Evolutionary conservation across 2,329 filamentous ascomycete species (phyloP), one percentile per base, ranked within the genome.

Genomic region (Camptophora hylomeconis): DNA sequence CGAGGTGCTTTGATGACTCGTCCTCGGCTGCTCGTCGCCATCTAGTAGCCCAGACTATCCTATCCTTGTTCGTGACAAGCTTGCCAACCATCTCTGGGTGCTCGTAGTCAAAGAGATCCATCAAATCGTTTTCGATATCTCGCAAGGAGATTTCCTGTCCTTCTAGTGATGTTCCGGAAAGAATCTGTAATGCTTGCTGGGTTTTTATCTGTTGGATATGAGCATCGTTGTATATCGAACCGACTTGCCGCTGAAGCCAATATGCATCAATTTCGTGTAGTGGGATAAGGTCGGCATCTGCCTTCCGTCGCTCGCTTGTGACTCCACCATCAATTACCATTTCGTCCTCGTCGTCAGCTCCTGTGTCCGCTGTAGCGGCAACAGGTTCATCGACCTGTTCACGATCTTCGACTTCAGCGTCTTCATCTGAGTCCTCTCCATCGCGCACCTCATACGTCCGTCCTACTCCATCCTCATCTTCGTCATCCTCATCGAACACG

Each of bases 71-170:
- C 43, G 78, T 73, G 32, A 95, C 84, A 10, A 98, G 68, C 53
- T 83, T 87, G 40, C 82, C 77, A 15, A 95, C 89, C 31, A 94
- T 67, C 40, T 94, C 84, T 37, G 92, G 83, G 48, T 94, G 80
- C 46, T 95, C 87, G 47, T 92, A 98, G 47, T 98, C 89, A 45
- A 98, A 95, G 0, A 98, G 69, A 46, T 94, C 89, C 80, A 95
- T 95, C 33, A 98, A 65, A 39, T 98, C 89, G 53, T 98, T 98
- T 49, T 98, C 89, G 32, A 95, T 86, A 48, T 98, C 87, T 46
- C 87, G 76, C 17, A 95, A 63, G 9, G 80, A 69, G 53, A 81
- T 86, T 47, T 92, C 83, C 35, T 87, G 77, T 10, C 79, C 84
- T 31, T 80, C 77, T 28, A 70, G 52, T 5, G 75, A 67, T 38